phyloP scores from a whole-genome alignment of 1,284 basidiomycete genomes.

The Cutaneotrichosporon cutaneum region DNA sequence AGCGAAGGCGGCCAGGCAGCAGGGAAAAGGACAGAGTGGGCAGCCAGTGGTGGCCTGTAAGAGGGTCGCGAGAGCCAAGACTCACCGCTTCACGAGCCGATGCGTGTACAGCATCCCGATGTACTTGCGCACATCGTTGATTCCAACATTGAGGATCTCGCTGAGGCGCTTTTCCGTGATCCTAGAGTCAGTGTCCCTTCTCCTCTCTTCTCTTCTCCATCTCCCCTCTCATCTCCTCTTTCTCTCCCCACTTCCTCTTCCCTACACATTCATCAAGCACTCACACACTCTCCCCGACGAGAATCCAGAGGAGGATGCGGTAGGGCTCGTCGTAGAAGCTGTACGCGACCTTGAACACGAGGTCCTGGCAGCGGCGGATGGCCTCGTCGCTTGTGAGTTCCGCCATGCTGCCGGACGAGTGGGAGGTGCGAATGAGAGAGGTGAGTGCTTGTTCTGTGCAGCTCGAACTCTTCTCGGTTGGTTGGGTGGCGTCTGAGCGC shows the following conservation, averaged over 20 bases:
- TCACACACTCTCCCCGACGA: slow-evolving; percentile 85
- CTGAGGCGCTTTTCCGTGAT: slow-evolving; percentile 64
- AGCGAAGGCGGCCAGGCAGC: neutral
- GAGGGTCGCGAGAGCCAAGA: slow-evolving; percentile 17
- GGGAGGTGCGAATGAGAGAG: neutral
- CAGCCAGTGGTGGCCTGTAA: no score
- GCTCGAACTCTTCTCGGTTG: no score
- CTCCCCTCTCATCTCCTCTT: no score
- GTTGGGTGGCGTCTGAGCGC: neutral
- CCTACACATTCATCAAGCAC: neutral
- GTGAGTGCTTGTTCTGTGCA: neutral
- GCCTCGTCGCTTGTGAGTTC: slow-evolving; percentile 42
- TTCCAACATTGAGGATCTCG: slow-evolving; percentile 77
- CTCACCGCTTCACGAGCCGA: slow-evolving; percentile 77
- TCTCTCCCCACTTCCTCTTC: no score
- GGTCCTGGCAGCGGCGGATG: slow-evolving; percentile 46
- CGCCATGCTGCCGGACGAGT: slow-evolving; percentile 13
- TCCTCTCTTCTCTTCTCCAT: no score
- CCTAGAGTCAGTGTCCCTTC: slow-evolving; percentile 27
- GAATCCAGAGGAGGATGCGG: slow-evolving; percentile 88
- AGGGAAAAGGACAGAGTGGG: no score
- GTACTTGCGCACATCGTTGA: slow-evolving; percentile 92
- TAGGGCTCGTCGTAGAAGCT: slow-evolving; percentile 93
- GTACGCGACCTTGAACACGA: slow-evolving; percentile 88
- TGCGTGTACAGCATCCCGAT: slow-evolving; percentile 83